These are phyloP conservation scores for Knoxdaviesia proteae DNA, from an alignment of 2,329 filamentous ascomycete species.

Conservation along the genomic window DNA sequence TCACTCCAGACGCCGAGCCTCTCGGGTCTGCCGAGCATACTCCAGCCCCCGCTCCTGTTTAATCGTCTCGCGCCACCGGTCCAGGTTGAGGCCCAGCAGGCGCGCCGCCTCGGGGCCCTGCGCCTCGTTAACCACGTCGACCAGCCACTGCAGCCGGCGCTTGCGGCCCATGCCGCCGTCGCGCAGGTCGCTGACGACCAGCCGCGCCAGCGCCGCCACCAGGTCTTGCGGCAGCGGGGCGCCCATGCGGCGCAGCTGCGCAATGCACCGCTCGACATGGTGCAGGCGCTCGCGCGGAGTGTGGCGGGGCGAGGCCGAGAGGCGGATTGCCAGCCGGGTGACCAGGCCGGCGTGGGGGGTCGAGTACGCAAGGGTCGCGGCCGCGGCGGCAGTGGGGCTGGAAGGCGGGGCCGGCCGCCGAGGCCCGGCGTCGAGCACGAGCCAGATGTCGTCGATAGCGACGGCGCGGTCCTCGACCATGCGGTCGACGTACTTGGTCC, in stretches of 20 bases:
- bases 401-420: too few relatives aligned
- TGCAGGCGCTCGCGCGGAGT: slow-evolving; percentile 8
- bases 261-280: slow-evolving; percentile 10
- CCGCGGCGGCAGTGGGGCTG: too few relatives aligned
- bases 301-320: not conserved
- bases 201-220: slow-evolving; percentile 9
- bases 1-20: not conserved
- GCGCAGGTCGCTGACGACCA: slow-evolving; percentile 14
- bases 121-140: slow-evolving; percentile 8
- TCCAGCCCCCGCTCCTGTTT: not conserved
- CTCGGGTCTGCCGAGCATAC: not conserved
- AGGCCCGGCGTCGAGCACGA: too few relatives aligned
- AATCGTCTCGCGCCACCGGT: slow-evolving; percentile 8
- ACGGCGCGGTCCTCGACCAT: slow-evolving; percentile 13
- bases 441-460: not conserved
- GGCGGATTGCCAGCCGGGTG: not conserved
- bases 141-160: slow-evolving; percentile 11
- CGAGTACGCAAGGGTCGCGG: too few relatives aligned
- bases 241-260: slow-evolving; percentile 8
- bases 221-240: slow-evolving; percentile 8
- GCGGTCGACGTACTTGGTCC: slow-evolving; percentile 12
- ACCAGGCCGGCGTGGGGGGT: too few relatives aligned
- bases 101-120: slow-evolving; percentile 7
- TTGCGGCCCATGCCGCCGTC: slow-evolving; percentile 13
- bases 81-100: slow-evolving; percentile 5